Percentiles rank a stretch among this genome's conserved stretches.
phyloP scores from a whole-genome alignment of 371 early-diverging fungal species.

The Apophysomyces sp. region DNA sequence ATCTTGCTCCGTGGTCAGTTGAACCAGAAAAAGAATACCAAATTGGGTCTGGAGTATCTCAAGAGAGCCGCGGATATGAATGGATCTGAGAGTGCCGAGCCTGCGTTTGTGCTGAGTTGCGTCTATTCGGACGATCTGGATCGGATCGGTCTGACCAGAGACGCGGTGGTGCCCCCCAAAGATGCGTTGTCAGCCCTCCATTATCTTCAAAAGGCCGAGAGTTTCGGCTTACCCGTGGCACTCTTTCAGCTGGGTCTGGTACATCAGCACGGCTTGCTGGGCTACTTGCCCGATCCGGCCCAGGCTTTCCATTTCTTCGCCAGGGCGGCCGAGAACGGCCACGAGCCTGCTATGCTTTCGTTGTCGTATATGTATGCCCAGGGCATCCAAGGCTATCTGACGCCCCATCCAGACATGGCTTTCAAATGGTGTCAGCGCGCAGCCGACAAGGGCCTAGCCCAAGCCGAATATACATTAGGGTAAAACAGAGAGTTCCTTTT shows the following conservation, averaged over 20 bases:
- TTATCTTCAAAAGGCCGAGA: conserved; percentile 32
- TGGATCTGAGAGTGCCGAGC: conserved; percentile 24
- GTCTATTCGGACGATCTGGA: conserved; percentile 32
- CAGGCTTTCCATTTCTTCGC: conserved; percentile 32
- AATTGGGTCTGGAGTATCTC: conserved; percentile 26
- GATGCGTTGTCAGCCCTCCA: conserved; percentile 19
- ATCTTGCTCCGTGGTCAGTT: conserved; percentile 29
- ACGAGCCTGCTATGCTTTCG: conserved; percentile 36
- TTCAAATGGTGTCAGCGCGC: conserved; percentile 43
- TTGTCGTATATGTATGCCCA: conserved; percentile 28
- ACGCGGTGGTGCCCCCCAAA: not conserved
- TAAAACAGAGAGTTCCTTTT: conserved; percentile 12
- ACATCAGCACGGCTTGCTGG: conserved; percentile 18
- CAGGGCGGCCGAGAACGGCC: conserved; percentile 35
- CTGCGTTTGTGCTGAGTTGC: conserved; percentile 41
- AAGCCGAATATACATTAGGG: conserved; percentile 45
- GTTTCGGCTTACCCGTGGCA: conserved; percentile 20
- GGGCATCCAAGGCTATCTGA: conserved; percentile 28
- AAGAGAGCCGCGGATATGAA: conserved; percentile 33
- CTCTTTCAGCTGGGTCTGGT: conserved; percentile 28
- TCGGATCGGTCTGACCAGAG: conserved; percentile 4
- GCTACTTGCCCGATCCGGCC: conserved; percentile 7
- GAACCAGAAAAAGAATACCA: conserved; percentile 24
- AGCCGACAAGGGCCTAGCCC: conserved; percentile 27
- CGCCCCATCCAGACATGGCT: conserved; percentile 24